phyloP scores from a whole-genome alignment of 129 eudicot species.

The Flaveria sonorensis region DNA sequence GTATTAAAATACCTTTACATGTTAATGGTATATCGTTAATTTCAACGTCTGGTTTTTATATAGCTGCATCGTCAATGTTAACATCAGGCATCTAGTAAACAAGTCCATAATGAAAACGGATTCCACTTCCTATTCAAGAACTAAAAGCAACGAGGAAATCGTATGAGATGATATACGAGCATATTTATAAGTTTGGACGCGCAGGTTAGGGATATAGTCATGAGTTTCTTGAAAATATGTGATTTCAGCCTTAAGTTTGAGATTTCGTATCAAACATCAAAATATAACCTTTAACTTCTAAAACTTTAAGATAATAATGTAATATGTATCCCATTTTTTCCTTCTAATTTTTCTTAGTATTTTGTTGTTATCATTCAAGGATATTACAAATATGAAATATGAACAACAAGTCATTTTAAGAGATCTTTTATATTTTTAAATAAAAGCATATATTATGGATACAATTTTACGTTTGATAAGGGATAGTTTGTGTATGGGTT shows the following conservation, averaged over 20 bases:
- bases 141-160: neutral
- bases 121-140: slow-evolving; percentile 14
- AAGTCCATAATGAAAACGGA: slow-evolving; percentile 21
- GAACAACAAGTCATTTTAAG: too few relatives aligned
- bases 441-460: too few relatives aligned
- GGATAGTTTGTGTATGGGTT: too few relatives aligned
- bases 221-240: neutral
- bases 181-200: neutral
- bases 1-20: slow-evolving; percentile 22
- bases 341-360: too few relatives aligned
- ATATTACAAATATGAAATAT: too few relatives aligned
- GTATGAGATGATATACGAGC: neutral
- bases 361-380: too few relatives aligned
- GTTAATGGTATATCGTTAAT: slow-evolving; percentile 6
- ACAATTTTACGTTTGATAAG: too few relatives aligned
- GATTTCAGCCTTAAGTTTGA: neutral
- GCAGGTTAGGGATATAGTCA: neutral
- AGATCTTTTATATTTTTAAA: too few relatives aligned
- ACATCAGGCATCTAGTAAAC: slow-evolving; percentile 21
- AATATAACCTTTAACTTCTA: neutral
- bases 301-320: too few relatives aligned
- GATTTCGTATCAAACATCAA: neutral
- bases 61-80: neutral
- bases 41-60: slow-evolving; percentile 15
- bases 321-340: too few relatives aligned